These are phyloP conservation scores for Pseudevernia furfuracea DNA, from an alignment of 495 filamentous ascomycete species.

Conservation along the genomic window DNA sequence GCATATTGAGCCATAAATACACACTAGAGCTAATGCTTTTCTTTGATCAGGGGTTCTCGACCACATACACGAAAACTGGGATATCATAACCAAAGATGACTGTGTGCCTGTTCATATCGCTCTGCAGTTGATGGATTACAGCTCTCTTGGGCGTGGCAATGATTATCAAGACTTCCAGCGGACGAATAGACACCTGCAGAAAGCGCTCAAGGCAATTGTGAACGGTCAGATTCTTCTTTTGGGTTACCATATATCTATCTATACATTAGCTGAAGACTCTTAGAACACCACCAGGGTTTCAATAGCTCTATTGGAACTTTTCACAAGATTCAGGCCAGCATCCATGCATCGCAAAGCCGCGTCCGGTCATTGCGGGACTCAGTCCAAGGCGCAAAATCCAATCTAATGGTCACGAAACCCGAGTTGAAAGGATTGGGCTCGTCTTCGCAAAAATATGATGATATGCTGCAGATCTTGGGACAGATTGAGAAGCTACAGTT, in stretches of 20 bases:
- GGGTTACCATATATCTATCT: slow-evolving; percentile 6
- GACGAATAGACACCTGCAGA: slow-evolving; percentile 77
- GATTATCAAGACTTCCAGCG: slow-evolving; percentile 76
- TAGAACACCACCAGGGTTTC: slow-evolving; percentile 91
- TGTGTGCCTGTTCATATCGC: slow-evolving; percentile 91
- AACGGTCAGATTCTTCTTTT: slow-evolving; percentile 45
- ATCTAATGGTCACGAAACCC: slow-evolving; percentile 77
- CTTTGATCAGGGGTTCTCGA: slow-evolving; percentile 41
- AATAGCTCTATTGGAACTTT: slow-evolving; percentile 98
- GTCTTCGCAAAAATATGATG: slow-evolving; percentile 83
- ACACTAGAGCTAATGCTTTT: not conserved
- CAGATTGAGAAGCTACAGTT: slow-evolving; percentile 82
- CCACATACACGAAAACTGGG: slow-evolving; percentile 81
- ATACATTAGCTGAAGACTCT: slow-evolving; percentile 32
- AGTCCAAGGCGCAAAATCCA: slow-evolving; percentile 70
- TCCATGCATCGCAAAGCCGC: slow-evolving; percentile 77
- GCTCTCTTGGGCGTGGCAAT: slow-evolving; percentile 82
- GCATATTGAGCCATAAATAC: not conserved
- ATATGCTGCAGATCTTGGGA: slow-evolving; percentile 73
- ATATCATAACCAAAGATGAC: slow-evolving; percentile 76
- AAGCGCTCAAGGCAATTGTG: slow-evolving; percentile 87
- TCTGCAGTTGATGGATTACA: slow-evolving; percentile 85
- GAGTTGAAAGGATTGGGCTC: slow-evolving; percentile 82
- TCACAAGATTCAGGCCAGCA: slow-evolving; percentile 93
- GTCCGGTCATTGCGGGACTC: slow-evolving; percentile 76